Base-by-base conservation (phyloP, 768 basidiomycete genomes). In the Cantharellus anzutake region DNA sequence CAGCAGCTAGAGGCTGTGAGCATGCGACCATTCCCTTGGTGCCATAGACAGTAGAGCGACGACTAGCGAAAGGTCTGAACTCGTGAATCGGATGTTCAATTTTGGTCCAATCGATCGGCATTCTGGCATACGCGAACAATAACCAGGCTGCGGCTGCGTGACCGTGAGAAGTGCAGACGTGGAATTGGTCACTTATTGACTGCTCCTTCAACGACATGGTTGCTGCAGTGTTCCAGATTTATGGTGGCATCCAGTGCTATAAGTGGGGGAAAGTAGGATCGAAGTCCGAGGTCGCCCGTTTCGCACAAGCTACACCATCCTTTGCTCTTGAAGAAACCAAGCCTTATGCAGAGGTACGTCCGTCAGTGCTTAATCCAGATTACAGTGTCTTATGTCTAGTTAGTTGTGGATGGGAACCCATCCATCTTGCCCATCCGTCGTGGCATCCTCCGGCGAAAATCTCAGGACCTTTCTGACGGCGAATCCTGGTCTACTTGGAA, bases 401-500 rank as follows among this genome's bases (percentile, higher is more conserved):
- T 68, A 97, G 92, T 74, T 99, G 51, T 99, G 96, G 96, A 98
- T 98, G 94, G 96, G 96, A 5, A 98, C 96, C 0, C 96, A 98
- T 66, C 78, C 86, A 2, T 86, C 74, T 41, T 76, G 82, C 4
- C 84, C 84, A 0, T 83, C 84, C 3, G 71, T 70, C 4, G 67
- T 80, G 20, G 60, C 73, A 5, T 76, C 78, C 14, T 77, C 80
- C 5, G 71, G 71, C 40, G 70, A 70, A 70, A 29, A 80, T 80
- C 62, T 79, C 76, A 67, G 70, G 2, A 73, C 80, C 20, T 71
- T 86, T 67, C 76, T 99, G 62, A 73, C 78, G 20, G 71, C 74
- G 3, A 74, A 87, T 68, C 82, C 84, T 37, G 72, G 76, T 55
- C 77, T 92, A 60, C 79, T 97, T 50, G 86, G 87, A 16, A 65